A percentile compares a stretch with the other conserved stretches of the same genome.
Evolutionary conservation across 129 eudicot species (phyloP).

Genomic region (Tagetes patula): DNA sequence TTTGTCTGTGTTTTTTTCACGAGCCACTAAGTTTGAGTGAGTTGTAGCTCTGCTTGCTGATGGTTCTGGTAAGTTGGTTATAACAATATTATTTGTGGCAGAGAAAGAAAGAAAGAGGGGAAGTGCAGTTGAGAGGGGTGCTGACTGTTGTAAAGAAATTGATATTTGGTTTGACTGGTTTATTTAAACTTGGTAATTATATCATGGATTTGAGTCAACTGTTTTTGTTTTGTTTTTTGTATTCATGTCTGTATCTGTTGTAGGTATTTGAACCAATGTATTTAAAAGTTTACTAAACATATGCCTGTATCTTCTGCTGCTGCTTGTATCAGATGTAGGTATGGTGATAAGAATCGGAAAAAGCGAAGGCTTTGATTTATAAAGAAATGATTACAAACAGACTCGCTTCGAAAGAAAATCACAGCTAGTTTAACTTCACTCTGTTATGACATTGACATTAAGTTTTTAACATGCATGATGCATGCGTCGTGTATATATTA

Average conservation of each 20-base stretch:
- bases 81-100: constrained; percentile 29
- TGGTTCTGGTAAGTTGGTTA: constrained; percentile 30
- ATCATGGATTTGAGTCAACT: constrained; percentile 32
- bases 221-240: constrained; percentile 6
- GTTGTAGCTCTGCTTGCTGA: constrained; percentile 35
- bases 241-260: constrained; percentile 9
- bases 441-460: no score
- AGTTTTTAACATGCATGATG: no score
- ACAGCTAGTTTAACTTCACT: no score
- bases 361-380: no score
- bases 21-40: constrained; percentile 30
- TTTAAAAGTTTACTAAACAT: not conserved
- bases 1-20: constrained; percentile 10
- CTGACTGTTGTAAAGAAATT: constrained; percentile 40
- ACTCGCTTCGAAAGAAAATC: no score
- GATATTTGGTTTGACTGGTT: constrained; percentile 37
- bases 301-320: not conserved
- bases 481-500: no score
- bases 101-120: constrained; percentile 23
- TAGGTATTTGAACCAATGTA: not conserved
- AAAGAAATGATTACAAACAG: no score
- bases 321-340: not conserved
- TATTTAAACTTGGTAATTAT: constrained; percentile 39
- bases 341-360: not conserved
- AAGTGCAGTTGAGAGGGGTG: constrained; percentile 39